These are phyloP conservation scores for Artemisia tridentata DNA, from an alignment of 129 eudicot genomes.

Conservation along the genomic window DNA sequence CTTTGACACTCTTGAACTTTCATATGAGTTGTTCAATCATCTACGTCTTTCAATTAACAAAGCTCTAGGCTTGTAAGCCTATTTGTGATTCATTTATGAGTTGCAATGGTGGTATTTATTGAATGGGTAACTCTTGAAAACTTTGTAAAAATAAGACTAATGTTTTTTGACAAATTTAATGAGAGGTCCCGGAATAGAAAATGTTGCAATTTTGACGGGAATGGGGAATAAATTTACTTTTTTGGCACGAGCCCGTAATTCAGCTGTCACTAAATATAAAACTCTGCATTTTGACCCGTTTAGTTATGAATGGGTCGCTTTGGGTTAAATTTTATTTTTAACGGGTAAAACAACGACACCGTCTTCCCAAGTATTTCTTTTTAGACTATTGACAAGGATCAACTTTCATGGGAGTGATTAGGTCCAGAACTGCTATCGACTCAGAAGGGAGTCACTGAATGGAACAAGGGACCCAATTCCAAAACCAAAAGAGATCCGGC, in stretches of 20 bases:
- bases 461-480: background rate
- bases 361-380: background rate
- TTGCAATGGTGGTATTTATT: no score
- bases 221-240: slow-evolving; percentile 1
- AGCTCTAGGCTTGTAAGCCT: no score
- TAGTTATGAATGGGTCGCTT: background rate
- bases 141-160: no score
- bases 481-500: no score
- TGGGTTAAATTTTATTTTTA: no score
- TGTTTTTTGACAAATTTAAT: no score
- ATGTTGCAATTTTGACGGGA: background rate
- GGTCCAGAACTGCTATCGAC: slow-evolving; percentile 62
- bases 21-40: no score
- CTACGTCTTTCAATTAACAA: no score
- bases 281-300: background rate
- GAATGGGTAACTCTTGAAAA: no score
- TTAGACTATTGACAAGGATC: slow-evolving; percentile 15
- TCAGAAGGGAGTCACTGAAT: slow-evolving; percentile 33
- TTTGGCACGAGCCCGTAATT: background rate
- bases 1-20: no score
- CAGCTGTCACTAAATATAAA: background rate
- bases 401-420: slow-evolving; percentile 21
- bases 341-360: no score
- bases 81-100: no score
- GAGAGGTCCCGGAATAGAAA: background rate